Evolutionary conservation across 352 stramenopile species (phyloP).

Genomic region (Phytophthora constricta): DNA sequence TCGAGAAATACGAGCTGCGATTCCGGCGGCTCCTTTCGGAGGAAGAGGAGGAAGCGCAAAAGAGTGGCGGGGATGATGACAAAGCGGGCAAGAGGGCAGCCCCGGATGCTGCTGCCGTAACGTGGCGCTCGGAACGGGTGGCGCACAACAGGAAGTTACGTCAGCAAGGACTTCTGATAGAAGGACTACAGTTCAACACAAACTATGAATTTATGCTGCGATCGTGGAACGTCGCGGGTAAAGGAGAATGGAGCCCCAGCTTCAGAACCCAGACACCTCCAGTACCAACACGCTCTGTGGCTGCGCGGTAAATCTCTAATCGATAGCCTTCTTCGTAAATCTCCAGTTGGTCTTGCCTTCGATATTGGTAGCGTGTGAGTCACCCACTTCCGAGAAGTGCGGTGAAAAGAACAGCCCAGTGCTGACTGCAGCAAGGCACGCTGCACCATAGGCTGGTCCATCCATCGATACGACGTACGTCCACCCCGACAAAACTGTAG

Average conservation of each 20-base stretch:
- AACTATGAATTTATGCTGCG: slow-evolving; percentile 68
- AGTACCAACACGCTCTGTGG: slow-evolving; percentile 38
- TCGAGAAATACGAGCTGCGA: slow-evolving; percentile 73
- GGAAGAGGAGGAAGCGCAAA: slow-evolving; percentile 29
- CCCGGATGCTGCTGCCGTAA: slow-evolving; percentile 18
- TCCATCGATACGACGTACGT: slow-evolving; percentile 77
- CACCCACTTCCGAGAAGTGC: slow-evolving; percentile 53
- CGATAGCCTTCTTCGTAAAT: slow-evolving; percentile 35
- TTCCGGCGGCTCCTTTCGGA: slow-evolving; percentile 49
- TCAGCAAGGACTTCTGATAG: slow-evolving; percentile 47
- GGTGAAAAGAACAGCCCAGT: slow-evolving; percentile 71
- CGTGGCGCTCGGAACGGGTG: slow-evolving; percentile 51
- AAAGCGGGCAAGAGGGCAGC: not conserved
- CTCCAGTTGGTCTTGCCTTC: slow-evolving; percentile 21
- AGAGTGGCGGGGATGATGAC: not conserved
- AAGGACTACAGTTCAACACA: slow-evolving; percentile 64
- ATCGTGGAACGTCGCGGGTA: slow-evolving; percentile 62
- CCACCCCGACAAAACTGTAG: slow-evolving; percentile 78
- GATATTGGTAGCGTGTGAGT: slow-evolving; percentile 26
- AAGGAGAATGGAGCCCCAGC: slow-evolving; percentile 60
- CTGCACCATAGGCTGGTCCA: slow-evolving; percentile 71
- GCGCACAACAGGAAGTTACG: slow-evolving; percentile 51
- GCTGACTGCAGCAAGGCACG: slow-evolving; percentile 63
- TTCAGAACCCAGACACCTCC: slow-evolving; percentile 47
- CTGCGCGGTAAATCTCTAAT: slow-evolving; percentile 33